Base-by-base conservation (phyloP, 768 basidiomycete species). In the Mycena venus region DNA sequence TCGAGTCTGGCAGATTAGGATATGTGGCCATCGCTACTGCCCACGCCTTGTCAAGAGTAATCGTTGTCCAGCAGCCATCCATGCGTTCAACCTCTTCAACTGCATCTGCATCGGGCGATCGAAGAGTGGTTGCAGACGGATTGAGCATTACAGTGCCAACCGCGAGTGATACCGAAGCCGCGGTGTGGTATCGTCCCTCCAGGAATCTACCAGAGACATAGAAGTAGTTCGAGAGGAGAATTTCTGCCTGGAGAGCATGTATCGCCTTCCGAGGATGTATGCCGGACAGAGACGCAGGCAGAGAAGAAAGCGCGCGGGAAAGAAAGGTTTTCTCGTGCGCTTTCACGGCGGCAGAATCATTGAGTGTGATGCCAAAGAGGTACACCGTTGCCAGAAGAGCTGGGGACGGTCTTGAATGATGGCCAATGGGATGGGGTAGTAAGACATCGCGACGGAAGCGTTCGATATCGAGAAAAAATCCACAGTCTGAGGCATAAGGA, bases 141-240 rank as follows among this genome's bases (percentile, higher is more conserved):
- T 67, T 70, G 58, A 84, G 77, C 25, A 85, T 56, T n/a, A 62
- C 77, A 36, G 79, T 61, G 68, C 80, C 73, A 36, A 79, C 59
- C 1, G 75, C 82, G 29, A 87, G 67, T 0, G 80, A 78, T 73
- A 82, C 82, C n/a, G 86, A 82, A 0, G 86, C 83, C 62, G 84
- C 80, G 36, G 82, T 83, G 61, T 82, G 82, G 71, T 88, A 88
- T 31, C 86, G 34, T 31, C 63, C 75, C 56, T 76, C 88, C 4
- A 87, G 74, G 11, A 80, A 70, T 29, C 87, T 82, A 36, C 85
- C 86, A 27, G 81, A 78, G 42, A 82, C 79, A 72, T 86, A 86
- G 78, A 89, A 85, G 71, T 86, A 88, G 58, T 82, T 82, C 0
- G 85, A 79, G 47, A 90, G 79, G n/a, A 90, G 80, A 3, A 90